Base-by-base conservation (phyloP, 805 yeast genomes). In the Candida piceae region DNA sequence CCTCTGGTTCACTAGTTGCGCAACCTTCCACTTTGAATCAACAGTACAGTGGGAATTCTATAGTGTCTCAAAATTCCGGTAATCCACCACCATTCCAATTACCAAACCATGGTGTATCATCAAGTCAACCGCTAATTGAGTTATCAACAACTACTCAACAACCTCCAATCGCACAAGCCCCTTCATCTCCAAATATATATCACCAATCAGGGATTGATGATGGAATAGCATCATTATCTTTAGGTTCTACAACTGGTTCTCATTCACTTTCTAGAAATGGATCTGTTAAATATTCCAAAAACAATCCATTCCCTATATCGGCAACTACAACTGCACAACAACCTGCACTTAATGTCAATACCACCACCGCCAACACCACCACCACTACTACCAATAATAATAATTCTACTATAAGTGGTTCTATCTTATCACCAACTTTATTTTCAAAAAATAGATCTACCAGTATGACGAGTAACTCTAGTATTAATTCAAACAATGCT, bases 251-350 rank as follows among this genome's bases (percentile, higher is more conserved):
- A 16, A 13, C 29, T 17, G 16, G 20, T 11, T 15, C 34, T 1
- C 22, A 25, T 12, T 16, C 39, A 12, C 20, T 40, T 9, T 36
- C 48, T 7, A 29, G 39, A 25, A 30, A 19, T 23, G 34, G 29
- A 13, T 32, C 31, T 8, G 12, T 29, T 24, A 39, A 34, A 22
- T 41, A 34, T 32, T 35, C 48, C 9, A 49, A 45, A 32, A 40
- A 41, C 34, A 49, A 49, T 32, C 53, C 53, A 17, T 49, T 49
- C 31, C 53, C 53, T 2, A 7, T 35, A 4, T 26, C 38, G 9
- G 28, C 35, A 2, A 13, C 11, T 7, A 23, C 16, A 23, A 31
- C 18, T 15, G 18, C 35, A 17, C 27, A 32, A 39, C 23, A 16
- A 7, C n/a, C 26, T 18, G n/a, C 33, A 7, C 25, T 26, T 3